Conservation (phyloP, 2,329 filamentous ascomycete genomes). For the Paecilomyces dactylethromorphus region DNA sequence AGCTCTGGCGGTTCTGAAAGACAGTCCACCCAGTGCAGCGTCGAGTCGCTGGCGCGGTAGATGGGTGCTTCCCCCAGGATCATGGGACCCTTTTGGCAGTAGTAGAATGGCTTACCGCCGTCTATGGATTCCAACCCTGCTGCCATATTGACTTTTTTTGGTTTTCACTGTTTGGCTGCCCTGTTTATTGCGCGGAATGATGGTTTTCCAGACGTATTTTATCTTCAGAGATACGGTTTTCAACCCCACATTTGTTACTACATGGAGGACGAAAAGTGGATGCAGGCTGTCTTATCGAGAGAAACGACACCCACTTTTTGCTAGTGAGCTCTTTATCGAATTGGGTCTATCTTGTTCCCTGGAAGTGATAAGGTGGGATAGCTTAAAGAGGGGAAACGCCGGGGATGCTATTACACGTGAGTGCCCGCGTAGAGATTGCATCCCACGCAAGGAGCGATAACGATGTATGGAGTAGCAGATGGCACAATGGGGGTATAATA, state of each 20-base stretch:
- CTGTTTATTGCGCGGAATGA: not conserved
- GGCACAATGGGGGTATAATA: not conserved
- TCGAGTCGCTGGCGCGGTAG: conserved; percentile 24
- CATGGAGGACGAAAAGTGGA: not conserved
- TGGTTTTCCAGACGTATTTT: too few species aligned
- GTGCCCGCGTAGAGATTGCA: conserved; percentile 1
- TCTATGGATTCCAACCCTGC: conserved; percentile 7
- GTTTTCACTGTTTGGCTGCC: not conserved
- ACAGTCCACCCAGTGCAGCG: conserved; percentile 27
- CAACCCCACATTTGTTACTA: not conserved
- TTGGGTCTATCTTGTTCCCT: not conserved
- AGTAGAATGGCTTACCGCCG: conserved; percentile 11
- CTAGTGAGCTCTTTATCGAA: not conserved
- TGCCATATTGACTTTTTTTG: not conserved
- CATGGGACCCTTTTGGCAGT: conserved; percentile 15
- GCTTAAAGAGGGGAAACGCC: not conserved
- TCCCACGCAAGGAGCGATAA: not conserved
- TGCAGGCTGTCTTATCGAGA: not conserved
- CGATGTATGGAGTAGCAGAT: not conserved
- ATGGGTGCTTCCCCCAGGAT: conserved; percentile 25
- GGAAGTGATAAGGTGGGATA: not conserved
- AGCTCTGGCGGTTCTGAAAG: conserved; percentile 22
- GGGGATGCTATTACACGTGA: conserved; percentile 1
- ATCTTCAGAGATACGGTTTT: not conserved
- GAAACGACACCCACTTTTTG: not conserved